These are phyloP conservation scores for Candida lessepsii DNA, from an alignment of 805 yeast genomes.

Conservation along the genomic window DNA sequence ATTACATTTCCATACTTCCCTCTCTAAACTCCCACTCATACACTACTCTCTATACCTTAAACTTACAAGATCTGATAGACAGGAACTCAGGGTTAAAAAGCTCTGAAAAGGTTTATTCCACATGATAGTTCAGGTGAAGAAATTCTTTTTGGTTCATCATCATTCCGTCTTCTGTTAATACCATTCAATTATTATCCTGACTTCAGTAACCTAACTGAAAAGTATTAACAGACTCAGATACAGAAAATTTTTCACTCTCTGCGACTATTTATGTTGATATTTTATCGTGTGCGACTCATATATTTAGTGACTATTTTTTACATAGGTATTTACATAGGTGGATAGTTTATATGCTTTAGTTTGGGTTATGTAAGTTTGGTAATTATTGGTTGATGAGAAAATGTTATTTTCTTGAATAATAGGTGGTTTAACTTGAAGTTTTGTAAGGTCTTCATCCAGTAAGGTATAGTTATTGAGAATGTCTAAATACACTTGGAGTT, in stretches of 20 bases:
- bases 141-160: conserved; percentile 51
- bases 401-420: neutral
- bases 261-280: neutral
- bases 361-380: neutral
- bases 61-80: neutral
- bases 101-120: conserved; percentile 57
- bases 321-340: neutral
- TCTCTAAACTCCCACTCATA: no score
- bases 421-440: neutral
- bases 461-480: neutral
- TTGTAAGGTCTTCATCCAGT: neutral
- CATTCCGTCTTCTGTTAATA: conserved; percentile 10
- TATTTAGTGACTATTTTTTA: neutral
- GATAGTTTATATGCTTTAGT: neutral
- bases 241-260: conserved; percentile 2
- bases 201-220: conserved; percentile 2
- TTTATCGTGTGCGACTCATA: neutral
- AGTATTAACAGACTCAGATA: conserved; percentile 7
- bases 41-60: no score
- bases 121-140: conserved; percentile 68
- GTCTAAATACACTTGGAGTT: neutral
- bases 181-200: conserved; percentile 4
- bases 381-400: neutral
- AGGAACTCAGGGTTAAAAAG: conserved; percentile 65
- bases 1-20: no score